Percentiles rank a stretch among this genome's conserved stretches.
Conservation (phyloP, 2,329 filamentous ascomycete species). For the Stachybotrys chlorohalonatus region DNA sequence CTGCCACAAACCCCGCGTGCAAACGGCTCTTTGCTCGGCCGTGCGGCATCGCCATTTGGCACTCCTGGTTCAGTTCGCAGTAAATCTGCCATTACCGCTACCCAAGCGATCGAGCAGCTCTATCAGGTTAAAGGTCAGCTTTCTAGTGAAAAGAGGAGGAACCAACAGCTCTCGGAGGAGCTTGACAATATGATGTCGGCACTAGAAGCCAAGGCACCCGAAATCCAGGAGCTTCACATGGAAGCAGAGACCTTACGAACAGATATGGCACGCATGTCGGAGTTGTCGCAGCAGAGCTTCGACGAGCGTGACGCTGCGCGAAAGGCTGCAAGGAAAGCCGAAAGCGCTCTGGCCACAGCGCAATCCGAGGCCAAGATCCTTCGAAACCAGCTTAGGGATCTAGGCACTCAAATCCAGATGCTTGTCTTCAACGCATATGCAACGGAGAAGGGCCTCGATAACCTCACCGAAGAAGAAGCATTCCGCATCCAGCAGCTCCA, state of each 20-base stretch:
- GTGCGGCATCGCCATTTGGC: slow-evolving; percentile 51
- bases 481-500: slow-evolving; percentile 70
- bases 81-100: slow-evolving; percentile 48
- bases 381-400: slow-evolving; percentile 78
- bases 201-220: slow-evolving; percentile 77
- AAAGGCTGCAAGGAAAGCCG: slow-evolving; percentile 69
- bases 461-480: slow-evolving; percentile 62
- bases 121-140: slow-evolving; percentile 64
- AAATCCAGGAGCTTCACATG: slow-evolving; percentile 74
- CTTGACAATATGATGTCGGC: slow-evolving; percentile 81
- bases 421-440: slow-evolving; percentile 80
- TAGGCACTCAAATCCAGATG: slow-evolving; percentile 84
- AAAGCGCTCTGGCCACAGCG: slow-evolving; percentile 57
- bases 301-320: slow-evolving; percentile 71
- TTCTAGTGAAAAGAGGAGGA: slow-evolving; percentile 63
- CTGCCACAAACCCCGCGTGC: slow-evolving; percentile 51
- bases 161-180: slow-evolving; percentile 63
- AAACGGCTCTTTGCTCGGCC: slow-evolving; percentile 44
- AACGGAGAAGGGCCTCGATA: slow-evolving; percentile 67
- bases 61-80: slow-evolving; percentile 49
- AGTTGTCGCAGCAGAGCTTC: slow-evolving; percentile 72
- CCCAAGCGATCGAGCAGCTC: slow-evolving; percentile 55
- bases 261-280: slow-evolving; percentile 78
- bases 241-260: slow-evolving; percentile 73
- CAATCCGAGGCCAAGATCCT: slow-evolving; percentile 68